Evolutionary conservation across 139 green algal genomes (phyloP).

Genomic region (Asterochloris sp.): DNA sequence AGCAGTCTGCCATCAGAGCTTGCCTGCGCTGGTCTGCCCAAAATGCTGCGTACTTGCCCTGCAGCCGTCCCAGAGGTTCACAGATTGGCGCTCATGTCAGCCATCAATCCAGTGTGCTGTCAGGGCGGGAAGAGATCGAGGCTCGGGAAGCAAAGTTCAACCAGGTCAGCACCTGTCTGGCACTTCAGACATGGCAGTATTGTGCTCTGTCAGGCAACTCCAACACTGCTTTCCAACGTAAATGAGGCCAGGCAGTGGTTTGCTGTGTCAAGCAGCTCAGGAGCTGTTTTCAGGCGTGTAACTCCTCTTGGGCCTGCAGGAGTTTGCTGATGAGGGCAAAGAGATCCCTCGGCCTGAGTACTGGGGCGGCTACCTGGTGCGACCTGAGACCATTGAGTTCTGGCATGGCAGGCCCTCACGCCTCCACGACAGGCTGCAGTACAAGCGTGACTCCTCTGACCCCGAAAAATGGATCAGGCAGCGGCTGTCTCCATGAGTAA

Average conservation of each 20-base stretch:
- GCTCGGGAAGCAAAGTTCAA: slow-evolving; percentile 62
- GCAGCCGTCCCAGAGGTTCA: slow-evolving; percentile 63
- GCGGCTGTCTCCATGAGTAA: slow-evolving; percentile 55
- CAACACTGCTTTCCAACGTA: background rate
- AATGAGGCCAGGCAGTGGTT: background rate
- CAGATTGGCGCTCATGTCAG: slow-evolving; percentile 78
- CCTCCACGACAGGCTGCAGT: slow-evolving; percentile 82
- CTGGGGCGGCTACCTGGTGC: slow-evolving; percentile 84
- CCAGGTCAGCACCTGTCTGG: background rate
- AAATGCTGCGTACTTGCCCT: background rate
- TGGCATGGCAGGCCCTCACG: slow-evolving; percentile 80
- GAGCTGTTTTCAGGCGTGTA: too few relatives aligned
- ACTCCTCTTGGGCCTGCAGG: background rate
- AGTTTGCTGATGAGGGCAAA: slow-evolving; percentile 20
- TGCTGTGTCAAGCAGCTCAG: too few relatives aligned
- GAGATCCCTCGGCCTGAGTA: slow-evolving; percentile 61
- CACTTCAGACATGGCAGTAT: background rate
- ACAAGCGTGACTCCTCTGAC: slow-evolving; percentile 16
- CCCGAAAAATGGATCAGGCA: slow-evolving; percentile 49
- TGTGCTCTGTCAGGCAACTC: background rate
- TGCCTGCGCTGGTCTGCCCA: background rate
- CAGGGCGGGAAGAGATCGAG: slow-evolving; percentile 53
- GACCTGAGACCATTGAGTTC: slow-evolving; percentile 75
- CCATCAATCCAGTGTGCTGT: slow-evolving; percentile 56
- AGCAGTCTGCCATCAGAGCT: background rate